Evolutionary conservation across 1,139 yeast species (phyloP).

Genomic region (Candida frijolesensis): DNA sequence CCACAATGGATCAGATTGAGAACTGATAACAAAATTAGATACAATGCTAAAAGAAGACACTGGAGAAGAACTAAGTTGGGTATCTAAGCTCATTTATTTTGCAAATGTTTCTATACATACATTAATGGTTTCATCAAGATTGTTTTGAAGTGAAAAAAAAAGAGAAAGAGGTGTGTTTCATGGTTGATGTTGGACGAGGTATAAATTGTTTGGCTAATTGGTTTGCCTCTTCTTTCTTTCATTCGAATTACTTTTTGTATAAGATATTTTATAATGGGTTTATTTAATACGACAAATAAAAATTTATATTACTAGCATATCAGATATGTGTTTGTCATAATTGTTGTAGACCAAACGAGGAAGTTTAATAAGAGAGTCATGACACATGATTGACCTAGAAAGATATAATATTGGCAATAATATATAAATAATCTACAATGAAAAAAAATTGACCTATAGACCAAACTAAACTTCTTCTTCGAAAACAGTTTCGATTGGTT

Average conservation of each 20-base stretch:
- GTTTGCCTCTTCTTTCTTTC: background rate
- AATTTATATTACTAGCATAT: constrained; percentile 1
- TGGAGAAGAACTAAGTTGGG: constrained; percentile 99
- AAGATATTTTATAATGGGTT: constrained; percentile 5
- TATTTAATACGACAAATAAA: constrained; percentile 3
- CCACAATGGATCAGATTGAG: constrained; percentile 99
- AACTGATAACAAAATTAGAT: constrained; percentile 97
- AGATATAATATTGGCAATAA: background rate
- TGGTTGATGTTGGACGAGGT: background rate
- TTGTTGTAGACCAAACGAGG: background rate
- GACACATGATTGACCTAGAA: background rate
- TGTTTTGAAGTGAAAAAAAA: background rate
- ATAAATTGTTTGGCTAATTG: background rate
- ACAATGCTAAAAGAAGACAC: constrained; percentile 99
- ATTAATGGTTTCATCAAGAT: constrained; percentile 4
- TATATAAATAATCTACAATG: background rate
- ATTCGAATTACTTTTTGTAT: constrained; percentile 3
- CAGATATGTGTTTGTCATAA: background rate
- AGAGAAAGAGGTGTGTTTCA: background rate
- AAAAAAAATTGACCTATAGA: background rate
- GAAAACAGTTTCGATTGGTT: constrained; percentile 96
- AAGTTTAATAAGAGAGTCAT: background rate
- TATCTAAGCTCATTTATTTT: constrained; percentile 59
- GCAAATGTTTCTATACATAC: constrained; percentile 5
- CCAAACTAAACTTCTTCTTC: constrained; percentile 68